Evolutionary conservation across 805 yeast species (phyloP).

Genomic region (Zygosaccharomyces pseudorouxii): DNA sequence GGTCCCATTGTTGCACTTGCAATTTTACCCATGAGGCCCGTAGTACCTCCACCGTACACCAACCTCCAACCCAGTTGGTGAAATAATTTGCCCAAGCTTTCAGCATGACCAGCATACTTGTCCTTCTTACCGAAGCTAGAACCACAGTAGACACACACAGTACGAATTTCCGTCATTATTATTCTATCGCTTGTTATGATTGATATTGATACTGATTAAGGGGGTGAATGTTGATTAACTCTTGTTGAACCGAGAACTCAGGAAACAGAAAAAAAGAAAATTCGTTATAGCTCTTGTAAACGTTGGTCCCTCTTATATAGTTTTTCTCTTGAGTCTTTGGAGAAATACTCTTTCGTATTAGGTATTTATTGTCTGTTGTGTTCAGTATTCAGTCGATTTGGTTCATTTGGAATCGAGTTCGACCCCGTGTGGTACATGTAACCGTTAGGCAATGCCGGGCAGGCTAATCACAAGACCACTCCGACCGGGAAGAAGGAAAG

Average conservation of each 20-base stretch:
- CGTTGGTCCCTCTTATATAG: background rate
- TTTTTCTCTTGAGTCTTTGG: background rate
- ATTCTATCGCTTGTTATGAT: background rate
- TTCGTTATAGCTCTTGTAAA: background rate
- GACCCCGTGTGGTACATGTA: background rate
- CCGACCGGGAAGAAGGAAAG: background rate
- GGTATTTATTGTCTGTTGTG: background rate
- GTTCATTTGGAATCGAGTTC: background rate
- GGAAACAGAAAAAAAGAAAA: background rate
- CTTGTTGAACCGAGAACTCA: no score
- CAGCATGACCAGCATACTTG: conserved; percentile 48
- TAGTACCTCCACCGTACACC: conserved; percentile 88
- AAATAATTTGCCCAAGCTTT: conserved; percentile 53
- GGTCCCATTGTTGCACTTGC: conserved; percentile 55
- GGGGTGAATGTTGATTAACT: background rate
- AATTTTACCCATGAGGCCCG: conserved; percentile 76
- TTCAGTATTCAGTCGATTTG: background rate
- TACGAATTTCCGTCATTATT: conserved; percentile 21
- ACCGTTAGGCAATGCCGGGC: conserved; percentile 4
- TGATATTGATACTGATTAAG: background rate
- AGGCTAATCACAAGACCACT: background rate
- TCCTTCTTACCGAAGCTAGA: conserved; percentile 64
- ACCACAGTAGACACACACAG: conserved; percentile 83
- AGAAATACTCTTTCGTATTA: no score
- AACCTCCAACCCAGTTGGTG: conserved; percentile 63